A percentile compares a stretch with the other conserved stretches of the same genome.
Evolutionary conservation across 2,329 filamentous ascomycete species (phyloP).

Genomic region (Parastagonospora avenae): DNA sequence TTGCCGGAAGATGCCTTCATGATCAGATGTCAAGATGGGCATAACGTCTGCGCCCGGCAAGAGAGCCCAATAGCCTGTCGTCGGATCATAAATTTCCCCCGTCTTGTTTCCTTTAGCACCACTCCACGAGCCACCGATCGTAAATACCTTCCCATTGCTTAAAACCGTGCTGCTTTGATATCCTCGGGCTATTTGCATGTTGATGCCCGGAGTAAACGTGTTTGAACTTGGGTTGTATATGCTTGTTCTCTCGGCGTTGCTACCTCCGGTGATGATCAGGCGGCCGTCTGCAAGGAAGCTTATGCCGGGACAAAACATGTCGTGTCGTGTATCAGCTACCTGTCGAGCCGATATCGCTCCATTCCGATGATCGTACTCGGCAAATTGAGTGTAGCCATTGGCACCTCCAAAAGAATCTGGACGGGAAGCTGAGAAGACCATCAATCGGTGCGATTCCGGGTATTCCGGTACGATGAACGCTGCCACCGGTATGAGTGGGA

Average conservation of each 20-base stretch:
- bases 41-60: slow-evolving; percentile 20
- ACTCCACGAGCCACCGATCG: slow-evolving; percentile 24
- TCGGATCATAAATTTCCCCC: slow-evolving; percentile 22
- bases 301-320: slow-evolving; percentile 31
- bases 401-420: slow-evolving; percentile 15
- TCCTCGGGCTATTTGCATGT: slow-evolving; percentile 22
- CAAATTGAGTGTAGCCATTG: slow-evolving; percentile 24
- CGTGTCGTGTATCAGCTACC: slow-evolving; percentile 23
- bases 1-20: slow-evolving; percentile 18
- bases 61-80: slow-evolving; percentile 16
- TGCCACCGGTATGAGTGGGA: slow-evolving; percentile 27
- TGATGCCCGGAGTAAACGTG: slow-evolving; percentile 12
- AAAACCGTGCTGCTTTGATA: slow-evolving; percentile 22
- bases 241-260: slow-evolving; percentile 21
- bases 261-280: slow-evolving; percentile 24
- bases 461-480: slow-evolving; percentile 26
- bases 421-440: slow-evolving; percentile 24
- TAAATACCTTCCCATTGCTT: slow-evolving; percentile 24
- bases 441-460: slow-evolving; percentile 18
- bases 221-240: slow-evolving; percentile 21
- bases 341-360: slow-evolving; percentile 17
- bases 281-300: slow-evolving; percentile 20
- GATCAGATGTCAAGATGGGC: slow-evolving; percentile 22
- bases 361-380: slow-evolving; percentile 20
- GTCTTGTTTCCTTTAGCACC: slow-evolving; percentile 16